Percentiles rank a stretch among this genome's conserved stretches.
Evolutionary conservation across 768 basidiomycete species (phyloP).

Genomic region (Tricholomella constricta): DNA sequence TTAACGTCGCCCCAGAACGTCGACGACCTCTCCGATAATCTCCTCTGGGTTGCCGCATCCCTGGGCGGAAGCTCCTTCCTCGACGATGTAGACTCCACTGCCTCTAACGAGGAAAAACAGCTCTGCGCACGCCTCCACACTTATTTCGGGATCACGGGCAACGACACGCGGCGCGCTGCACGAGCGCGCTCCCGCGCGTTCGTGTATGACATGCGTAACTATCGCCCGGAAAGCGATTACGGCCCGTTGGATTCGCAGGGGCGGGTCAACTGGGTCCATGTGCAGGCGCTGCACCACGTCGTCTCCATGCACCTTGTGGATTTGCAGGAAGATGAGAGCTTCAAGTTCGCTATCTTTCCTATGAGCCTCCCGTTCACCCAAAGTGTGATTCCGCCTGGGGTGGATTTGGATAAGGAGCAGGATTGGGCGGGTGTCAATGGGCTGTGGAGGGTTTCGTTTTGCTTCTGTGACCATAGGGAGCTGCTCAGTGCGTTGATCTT

Average conservation of each 20-base stretch:
- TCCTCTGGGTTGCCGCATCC: constrained; percentile 50
- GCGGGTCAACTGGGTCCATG: constrained; percentile 61
- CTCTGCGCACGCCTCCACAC: constrained; percentile 55
- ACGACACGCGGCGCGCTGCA: constrained; percentile 35
- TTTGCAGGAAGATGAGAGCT: constrained; percentile 32
- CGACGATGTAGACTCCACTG: constrained; percentile 30
- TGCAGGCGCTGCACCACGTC: constrained; percentile 56
- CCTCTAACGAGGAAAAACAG: constrained; percentile 41
- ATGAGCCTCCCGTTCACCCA: constrained; percentile 60
- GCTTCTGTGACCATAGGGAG: constrained; percentile 69
- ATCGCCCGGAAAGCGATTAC: constrained; percentile 48
- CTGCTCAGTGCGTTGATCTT: constrained; percentile 57
- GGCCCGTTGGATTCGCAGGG: constrained; percentile 57
- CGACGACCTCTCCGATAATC: constrained; percentile 46
- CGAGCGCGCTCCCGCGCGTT: constrained; percentile 49
- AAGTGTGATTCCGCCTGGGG: constrained; percentile 41
- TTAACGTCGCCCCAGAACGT: constrained; percentile 22
- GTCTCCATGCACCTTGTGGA: constrained; percentile 56
- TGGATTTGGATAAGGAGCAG: constrained; percentile 35
- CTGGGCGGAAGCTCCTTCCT: constrained; percentile 48
- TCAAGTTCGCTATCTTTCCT: constrained; percentile 40
- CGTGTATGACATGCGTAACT: constrained; percentile 66
- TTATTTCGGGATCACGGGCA: constrained; percentile 53
- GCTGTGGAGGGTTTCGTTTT: constrained; percentile 63
- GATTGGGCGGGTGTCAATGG: constrained; percentile 68